Percentiles rank a stretch among this genome's conserved stretches.
These are phyloP conservation scores for Lomentospora prolificans DNA, from an alignment of 2,329 filamentous ascomycete genomes.

Conservation along the genomic window DNA sequence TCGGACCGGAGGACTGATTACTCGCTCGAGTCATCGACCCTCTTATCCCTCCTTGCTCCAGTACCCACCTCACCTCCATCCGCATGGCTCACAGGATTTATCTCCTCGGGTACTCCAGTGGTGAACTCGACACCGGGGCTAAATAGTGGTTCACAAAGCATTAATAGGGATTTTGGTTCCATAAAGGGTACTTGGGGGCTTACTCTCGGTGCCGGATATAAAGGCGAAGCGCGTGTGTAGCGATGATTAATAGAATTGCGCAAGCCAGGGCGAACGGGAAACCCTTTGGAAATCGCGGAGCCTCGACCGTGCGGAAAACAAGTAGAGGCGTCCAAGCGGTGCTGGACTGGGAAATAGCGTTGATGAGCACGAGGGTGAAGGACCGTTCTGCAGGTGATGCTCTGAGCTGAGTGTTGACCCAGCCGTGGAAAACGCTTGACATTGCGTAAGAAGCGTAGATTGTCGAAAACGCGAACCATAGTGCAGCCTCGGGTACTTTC, in stretches of 20 bases:
- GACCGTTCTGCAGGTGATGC: constrained; percentile 35
- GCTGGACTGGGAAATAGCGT: constrained; percentile 41
- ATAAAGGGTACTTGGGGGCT: too few relatives aligned
- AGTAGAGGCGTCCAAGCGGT: constrained; percentile 47
- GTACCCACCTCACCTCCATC: not conserved
- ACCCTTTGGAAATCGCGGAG: constrained; percentile 21
- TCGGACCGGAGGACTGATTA: too few relatives aligned
- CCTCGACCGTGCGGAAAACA: constrained; percentile 36
- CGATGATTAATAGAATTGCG: not conserved
- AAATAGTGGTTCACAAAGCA: not conserved
- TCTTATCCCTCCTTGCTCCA: not conserved
- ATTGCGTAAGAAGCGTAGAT: constrained; percentile 39
- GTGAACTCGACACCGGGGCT: not conserved
- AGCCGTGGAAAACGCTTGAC: constrained; percentile 45
- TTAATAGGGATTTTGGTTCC: not conserved
- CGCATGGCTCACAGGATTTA: not conserved
- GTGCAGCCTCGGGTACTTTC: constrained; percentile 42
- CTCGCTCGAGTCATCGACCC: not conserved
- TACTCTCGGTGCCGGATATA: constrained; percentile 3
- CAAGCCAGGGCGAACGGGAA: constrained; percentile 5
- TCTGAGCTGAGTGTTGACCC: constrained; percentile 41
- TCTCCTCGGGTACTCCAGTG: not conserved
- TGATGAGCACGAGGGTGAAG: constrained; percentile 40
- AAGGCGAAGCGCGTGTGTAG: constrained; percentile 3
- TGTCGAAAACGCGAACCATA: constrained; percentile 41